Conservation (phyloP, 2,329 filamentous ascomycete species). For the Exophiala calicioides region DNA sequence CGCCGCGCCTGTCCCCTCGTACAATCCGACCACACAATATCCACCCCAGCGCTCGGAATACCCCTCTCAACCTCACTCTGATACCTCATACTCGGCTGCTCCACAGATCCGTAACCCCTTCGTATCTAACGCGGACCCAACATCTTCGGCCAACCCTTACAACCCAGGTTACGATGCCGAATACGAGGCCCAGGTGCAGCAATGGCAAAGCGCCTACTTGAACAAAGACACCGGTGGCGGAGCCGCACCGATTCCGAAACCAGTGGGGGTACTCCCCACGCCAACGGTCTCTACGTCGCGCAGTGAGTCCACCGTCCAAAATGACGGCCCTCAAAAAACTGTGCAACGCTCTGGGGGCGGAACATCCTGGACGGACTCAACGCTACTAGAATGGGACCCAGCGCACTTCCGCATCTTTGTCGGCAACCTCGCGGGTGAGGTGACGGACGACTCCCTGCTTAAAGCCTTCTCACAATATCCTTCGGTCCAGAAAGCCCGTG, state of each 20-base stretch:
- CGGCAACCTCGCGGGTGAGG: slow-evolving; percentile 94
- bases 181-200: slow-evolving; percentile 85
- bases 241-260: slow-evolving; percentile 24
- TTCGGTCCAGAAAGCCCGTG: slow-evolving; percentile 87
- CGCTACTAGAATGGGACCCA: slow-evolving; percentile 93
- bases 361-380: slow-evolving; percentile 86
- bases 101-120: slow-evolving; percentile 76
- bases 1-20: slow-evolving; percentile 38
- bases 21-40: slow-evolving; percentile 33
- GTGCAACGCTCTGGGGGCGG: slow-evolving; percentile 87
- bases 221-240: slow-evolving; percentile 57
- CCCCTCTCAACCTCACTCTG: slow-evolving; percentile 51
- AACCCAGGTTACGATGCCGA: slow-evolving; percentile 63
- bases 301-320: slow-evolving; percentile 42
- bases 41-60: slow-evolving; percentile 39
- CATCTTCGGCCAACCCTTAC: slow-evolving; percentile 43
- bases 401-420: slow-evolving; percentile 93
- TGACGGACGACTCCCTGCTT: slow-evolving; percentile 90
- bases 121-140: slow-evolving; percentile 56
- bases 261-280: slow-evolving; percentile 33
- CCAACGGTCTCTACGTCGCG: slow-evolving; percentile 32
- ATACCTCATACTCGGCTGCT: slow-evolving; percentile 47
- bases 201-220: slow-evolving; percentile 90
- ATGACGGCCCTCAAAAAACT: slow-evolving; percentile 63
- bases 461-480: slow-evolving; percentile 91